Base-by-base conservation (phyloP, 768 basidiomycete genomes). In the Sistotremastrum suecicum region DNA sequence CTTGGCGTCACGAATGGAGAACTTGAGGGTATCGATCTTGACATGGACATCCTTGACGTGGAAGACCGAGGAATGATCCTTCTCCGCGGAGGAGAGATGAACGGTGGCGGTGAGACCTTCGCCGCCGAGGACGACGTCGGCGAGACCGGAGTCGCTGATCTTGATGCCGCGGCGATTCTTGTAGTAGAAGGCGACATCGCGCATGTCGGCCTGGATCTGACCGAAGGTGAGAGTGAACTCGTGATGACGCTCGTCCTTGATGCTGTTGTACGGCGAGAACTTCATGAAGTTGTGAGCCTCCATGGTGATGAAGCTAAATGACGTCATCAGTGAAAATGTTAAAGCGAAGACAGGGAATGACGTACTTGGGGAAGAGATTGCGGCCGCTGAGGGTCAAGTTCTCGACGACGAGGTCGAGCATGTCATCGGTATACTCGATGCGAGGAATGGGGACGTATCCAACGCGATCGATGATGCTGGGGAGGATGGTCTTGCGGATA, bases 141-240 rank as follows among this genome's bases (percentile, higher is more conserved):
- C 89, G 11, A 91, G 61, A 39, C 89, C 90, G 5, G 77, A 78
- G 62, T 94, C 90, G 42, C 60, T 70, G 60, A 91, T 63, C 68
- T 80, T 88, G 53, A 87, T 75, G 3, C 87, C 87, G 4, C 67
- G 73, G 75, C 91, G 92, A 70, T 80, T 87, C 52, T 70, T 71
- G 69, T 87, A 91, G 59, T 82, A 88, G 61, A 98, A 94, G 6
- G 84, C 82, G 9, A 95, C 86, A 54, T 97, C 91, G 10, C 85
- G 75, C 76, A 98, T 83, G 53, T 95, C 90, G 4, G 84, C 83
- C 59, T 97, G 91, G 54, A 95, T 84, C 61, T 97, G 91, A 31
- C 68, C 69, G 35, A 95, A 69, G 5, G 76, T 78, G 45, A 95
- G 58, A 34, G 72, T 80, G 57, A 95, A 76, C 45, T 76, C 72